Evolutionary conservation across 2,329 filamentous ascomycete species (phyloP), one percentile per base, ranked within the genome.

Genomic region (Diaporthe nobilis): DNA sequence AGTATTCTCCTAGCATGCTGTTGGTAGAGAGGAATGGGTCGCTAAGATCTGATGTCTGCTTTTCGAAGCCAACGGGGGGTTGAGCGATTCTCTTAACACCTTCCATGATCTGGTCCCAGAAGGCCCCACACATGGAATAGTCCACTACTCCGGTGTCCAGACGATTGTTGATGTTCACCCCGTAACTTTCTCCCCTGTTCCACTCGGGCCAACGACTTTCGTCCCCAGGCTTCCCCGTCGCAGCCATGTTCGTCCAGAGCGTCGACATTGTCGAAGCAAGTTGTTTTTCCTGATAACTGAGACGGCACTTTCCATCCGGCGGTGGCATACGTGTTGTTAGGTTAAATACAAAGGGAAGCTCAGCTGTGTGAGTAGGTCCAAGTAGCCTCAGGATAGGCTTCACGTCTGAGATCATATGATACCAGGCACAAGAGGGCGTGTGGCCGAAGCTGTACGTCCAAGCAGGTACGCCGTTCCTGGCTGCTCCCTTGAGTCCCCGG

Each of bases 401-500:
- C 17, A 5, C 37, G 10, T 71, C 9, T 7, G 51, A 51, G 51
- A 71, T 71, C 51, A 55, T 51, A 2, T 31, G 15, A 20, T 57
- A 13, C 67, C 51, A 57, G 1, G 67, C 34, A 44, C 51, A 57
- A 13, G 67, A 71, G 17, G 67, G 51, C 15, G 51, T 71, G 20
- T 57, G 67, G n/a, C 22, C 17, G 22, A 71, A 57, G n/a, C 51
- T 71, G 15, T 71, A 71, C 25, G 49, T 57, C 67, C 67, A 70
- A 31, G 67, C 49, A 55, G 67, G 49, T 22, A 70, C 67, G 13
- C 49, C 49, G 49, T 57, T 70, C 8, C 25, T 70, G 49, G 37
- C 67, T n/a, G 49, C 67, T 13, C 67, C 49, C 22, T 31, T 44
- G n/a, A 70, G 34, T 4, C 67, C 34, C 12, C 47, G 34, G n/a